Evolutionary conservation across 2,329 filamentous ascomycete species (phyloP), one percentile per base, ranked within the genome.

Genomic region (Tolypocladium guangdongense): DNA sequence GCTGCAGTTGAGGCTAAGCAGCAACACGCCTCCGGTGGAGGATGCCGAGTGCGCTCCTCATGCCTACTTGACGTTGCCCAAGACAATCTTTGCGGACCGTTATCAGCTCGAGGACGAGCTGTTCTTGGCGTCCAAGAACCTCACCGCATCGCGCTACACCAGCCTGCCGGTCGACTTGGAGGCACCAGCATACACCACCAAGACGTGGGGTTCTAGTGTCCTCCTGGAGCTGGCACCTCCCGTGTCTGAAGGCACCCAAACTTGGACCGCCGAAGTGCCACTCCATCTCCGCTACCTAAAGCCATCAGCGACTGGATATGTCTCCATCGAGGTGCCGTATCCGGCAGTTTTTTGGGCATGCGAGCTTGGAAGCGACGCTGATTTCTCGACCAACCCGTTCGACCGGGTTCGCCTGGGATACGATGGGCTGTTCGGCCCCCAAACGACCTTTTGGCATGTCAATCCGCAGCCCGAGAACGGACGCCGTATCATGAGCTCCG

Each of bases 261-360:
- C 71, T 14, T 90, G 83, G 82, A 86, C 78, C 7, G 80, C 79
- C 12, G 80, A 85, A 54, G 80, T 97, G 37, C 91, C 92, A 0
- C 77, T 95, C 16, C 92, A 97, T 64, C 77, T 96, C 3, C 86
- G 92, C 35, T 97, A 96, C 66, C 76, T 95, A 5, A 71, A 76
- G 7, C 87, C 87, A 0, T 75, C 77, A 0, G 66, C 68, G 45
- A 75, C 75, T 3, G 84, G 84, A 3, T 74, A 81, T 57, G 67
- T 71, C 2, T 59, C 74, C 5, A 68, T 84, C 1, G 71, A 82
- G n/a, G 67, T 93, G 0, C 88, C 92, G 0, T 91, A 87, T 73
- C 92, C 92, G 0, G 80, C 82, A 0, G 80, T 96, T 0, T 96
- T 96, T 73, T 96, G 91, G 91, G 90, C 90, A 0, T 97, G 92